A percentile compares a stretch with the other conserved stretches of the same genome.
These are phyloP conservation scores for Boletellus deceptivus DNA, from an alignment of 1,284 basidiomycete genomes.

Conservation along the genomic window DNA sequence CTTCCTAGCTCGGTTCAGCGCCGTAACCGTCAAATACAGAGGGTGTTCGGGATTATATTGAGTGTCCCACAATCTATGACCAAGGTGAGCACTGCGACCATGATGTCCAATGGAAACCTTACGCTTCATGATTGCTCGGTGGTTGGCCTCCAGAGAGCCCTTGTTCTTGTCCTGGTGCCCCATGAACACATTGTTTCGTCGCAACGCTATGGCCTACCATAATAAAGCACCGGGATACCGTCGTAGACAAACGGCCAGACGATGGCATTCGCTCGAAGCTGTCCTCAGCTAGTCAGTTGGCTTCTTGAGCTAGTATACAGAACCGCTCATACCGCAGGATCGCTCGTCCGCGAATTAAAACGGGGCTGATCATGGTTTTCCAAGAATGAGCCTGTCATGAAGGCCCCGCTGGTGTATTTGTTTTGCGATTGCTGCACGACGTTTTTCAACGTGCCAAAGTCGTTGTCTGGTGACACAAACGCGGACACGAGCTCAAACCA, in stretches of 20 bases:
- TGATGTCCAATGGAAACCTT: background rate
- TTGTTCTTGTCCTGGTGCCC: constrained; percentile 52
- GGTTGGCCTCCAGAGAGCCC: constrained; percentile 52
- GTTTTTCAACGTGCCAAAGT: constrained; percentile 54
- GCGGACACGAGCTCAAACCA: constrained; percentile 60
- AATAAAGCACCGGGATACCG: constrained; percentile 70
- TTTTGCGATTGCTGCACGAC: constrained; percentile 44
- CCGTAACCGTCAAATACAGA: constrained; percentile 50
- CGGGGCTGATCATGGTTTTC: constrained; percentile 81
- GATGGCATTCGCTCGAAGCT: constrained; percentile 50
- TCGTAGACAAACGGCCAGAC: constrained; percentile 51
- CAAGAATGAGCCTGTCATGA: constrained; percentile 68
- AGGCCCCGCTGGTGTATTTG: constrained; percentile 46
- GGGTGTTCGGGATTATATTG: constrained; percentile 49
- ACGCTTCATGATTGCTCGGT: constrained; percentile 64
- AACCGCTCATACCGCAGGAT: constrained; percentile 41
- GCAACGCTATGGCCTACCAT: constrained; percentile 40
- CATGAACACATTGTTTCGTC: background rate
- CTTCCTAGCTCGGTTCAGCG: constrained; percentile 62
- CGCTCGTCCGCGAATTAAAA: constrained; percentile 52
- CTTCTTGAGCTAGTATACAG: constrained; percentile 24
- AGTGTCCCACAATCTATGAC: constrained; percentile 55
- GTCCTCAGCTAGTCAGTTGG: constrained; percentile 8
- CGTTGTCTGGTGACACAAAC: constrained; percentile 50
- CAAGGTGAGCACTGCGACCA: constrained; percentile 1